Evolutionary conservation across 306 rosid genomes (phyloP), one percentile per base, ranked within the genome.

Genomic region (Albizia julibrissin): DNA sequence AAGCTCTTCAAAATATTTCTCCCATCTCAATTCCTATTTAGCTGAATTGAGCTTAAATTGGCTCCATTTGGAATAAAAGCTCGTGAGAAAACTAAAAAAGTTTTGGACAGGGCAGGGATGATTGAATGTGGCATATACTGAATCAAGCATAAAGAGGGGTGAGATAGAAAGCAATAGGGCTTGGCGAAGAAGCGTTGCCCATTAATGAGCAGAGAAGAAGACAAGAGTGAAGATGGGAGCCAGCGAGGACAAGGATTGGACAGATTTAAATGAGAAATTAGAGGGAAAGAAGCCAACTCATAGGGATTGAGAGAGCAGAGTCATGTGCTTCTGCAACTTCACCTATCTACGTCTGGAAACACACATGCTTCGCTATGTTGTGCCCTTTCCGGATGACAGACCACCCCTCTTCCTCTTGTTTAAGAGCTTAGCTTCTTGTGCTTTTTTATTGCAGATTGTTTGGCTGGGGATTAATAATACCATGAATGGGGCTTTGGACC

Each of bases 321-420:
- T 62, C 89, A 87, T 87, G 89, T 87, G 89, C 46, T 43, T 77
- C 79, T 83, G 76, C 81, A 78, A 21, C n/a, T 50, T 68, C 83
- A 68, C 22, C 66, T 8, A 22, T 49, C 42, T 75, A 69, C 58
- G 47, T 74, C 69, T 39, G 58, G n/a, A 62, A 43, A 71, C 66
- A 80, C 62, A 58, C 83, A 80, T 77, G 79, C 80, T 43, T 77
- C 52, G 59, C 76, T 40, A 78, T 26, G 64, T 68, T 75, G 81
- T 87, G 76, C 81, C 83, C 75, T 27, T 54, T 72, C 52, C 24
- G 27, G 75, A 52, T 65, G 75, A 76, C 81, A 83, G 83, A 18
- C 7, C 9, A 59, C 73, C 43, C 79, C 78, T 69, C 59, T 69
- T 67, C 43, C 80, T 68, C 83, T 58, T 75, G 50, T 62, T 74